phyloP scores from a whole-genome alignment of 2,329 filamentous ascomycete species.

The Pezicula carpinea region DNA sequence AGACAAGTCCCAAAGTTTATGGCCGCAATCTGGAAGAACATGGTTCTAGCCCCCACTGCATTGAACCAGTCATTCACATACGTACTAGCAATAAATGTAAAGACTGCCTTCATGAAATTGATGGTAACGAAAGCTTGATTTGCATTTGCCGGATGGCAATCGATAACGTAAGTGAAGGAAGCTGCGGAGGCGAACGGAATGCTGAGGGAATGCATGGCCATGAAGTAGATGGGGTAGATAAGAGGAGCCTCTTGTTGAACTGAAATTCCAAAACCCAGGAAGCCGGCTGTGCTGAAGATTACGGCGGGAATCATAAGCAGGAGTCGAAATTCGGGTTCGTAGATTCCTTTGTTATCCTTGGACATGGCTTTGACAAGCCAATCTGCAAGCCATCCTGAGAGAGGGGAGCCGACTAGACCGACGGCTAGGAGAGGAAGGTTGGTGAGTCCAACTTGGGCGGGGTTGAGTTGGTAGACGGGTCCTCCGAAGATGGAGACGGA shows the following conservation, averaged over 20 bases:
- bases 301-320: slow-evolving; percentile 19
- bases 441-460: slow-evolving; percentile 2
- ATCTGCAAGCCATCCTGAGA: slow-evolving; percentile 11
- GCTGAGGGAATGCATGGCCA: slow-evolving; percentile 31
- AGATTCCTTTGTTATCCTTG: slow-evolving; percentile 19
- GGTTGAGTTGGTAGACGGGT: slow-evolving; percentile 37
- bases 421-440: slow-evolving; percentile 16
- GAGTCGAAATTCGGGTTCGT: slow-evolving; percentile 32
- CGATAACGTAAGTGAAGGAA: slow-evolving; percentile 36
- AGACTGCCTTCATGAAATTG: slow-evolving; percentile 35
- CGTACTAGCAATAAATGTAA: slow-evolving; percentile 27
- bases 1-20: slow-evolving; percentile 15
- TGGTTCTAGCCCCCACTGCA: slow-evolving; percentile 19
- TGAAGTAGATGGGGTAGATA: slow-evolving; percentile 29
- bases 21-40: slow-evolving; percentile 17
- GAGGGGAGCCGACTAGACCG: not conserved
- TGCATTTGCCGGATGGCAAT: slow-evolving; percentile 34
- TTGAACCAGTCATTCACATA: slow-evolving; percentile 24
- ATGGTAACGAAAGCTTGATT: slow-evolving; percentile 38
- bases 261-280: slow-evolving; percentile 36
- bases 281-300: slow-evolving; percentile 27
- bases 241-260: slow-evolving; percentile 27
- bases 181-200: slow-evolving; percentile 34
- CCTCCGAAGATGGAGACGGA: slow-evolving; percentile 36
- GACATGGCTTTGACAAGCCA: slow-evolving; percentile 40